phyloP scores from a whole-genome alignment of 192 early-diverging fungal species.

The Anaeromyces robustus region DNA sequence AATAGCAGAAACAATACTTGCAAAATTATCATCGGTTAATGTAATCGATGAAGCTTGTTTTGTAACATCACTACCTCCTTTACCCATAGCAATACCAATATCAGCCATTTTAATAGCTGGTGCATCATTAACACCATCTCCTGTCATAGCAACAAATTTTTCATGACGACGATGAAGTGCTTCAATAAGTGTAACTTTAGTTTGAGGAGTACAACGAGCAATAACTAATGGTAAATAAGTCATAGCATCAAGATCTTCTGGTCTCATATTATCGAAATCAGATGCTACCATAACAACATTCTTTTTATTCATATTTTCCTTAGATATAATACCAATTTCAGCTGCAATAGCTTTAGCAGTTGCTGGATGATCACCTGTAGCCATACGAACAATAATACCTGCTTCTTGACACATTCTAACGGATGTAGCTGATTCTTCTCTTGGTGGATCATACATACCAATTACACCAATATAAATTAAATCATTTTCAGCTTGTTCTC shows the following conservation, averaged over 20 bases:
- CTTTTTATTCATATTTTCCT: slow-evolving; percentile 5
- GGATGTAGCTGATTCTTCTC: not conserved
- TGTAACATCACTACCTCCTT: slow-evolving; percentile 12
- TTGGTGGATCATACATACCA: slow-evolving; percentile 11
- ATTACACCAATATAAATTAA: slow-evolving; percentile 8
- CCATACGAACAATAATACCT: slow-evolving; percentile 9
- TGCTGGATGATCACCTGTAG: slow-evolving; percentile 8
- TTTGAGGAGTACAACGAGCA: slow-evolving; percentile 22
- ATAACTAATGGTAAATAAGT: slow-evolving; percentile 21
- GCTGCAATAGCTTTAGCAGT: slow-evolving; percentile 12
- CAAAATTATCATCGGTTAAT: slow-evolving; percentile 65
- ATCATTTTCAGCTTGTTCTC: slow-evolving; percentile 6
- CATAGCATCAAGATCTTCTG: slow-evolving; percentile 14
- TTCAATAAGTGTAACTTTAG: slow-evolving; percentile 19
- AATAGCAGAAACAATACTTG: slow-evolving; percentile 61
- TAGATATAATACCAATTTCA: slow-evolving; percentile 7
- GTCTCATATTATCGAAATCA: slow-evolving; percentile 14
- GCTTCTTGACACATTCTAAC: slow-evolving; percentile 3
- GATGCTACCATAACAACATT: slow-evolving; percentile 2
- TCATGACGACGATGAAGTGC: slow-evolving; percentile 39
- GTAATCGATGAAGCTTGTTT: slow-evolving; percentile 16
- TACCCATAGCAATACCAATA: slow-evolving; percentile 47
- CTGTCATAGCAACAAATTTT: slow-evolving; percentile 73
- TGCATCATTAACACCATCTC: slow-evolving; percentile 69
- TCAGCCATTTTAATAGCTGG: slow-evolving; percentile 62